phyloP scores from a whole-genome alignment of 2,329 filamentous ascomycete genomes.

The Harringtonia aguacate region DNA sequence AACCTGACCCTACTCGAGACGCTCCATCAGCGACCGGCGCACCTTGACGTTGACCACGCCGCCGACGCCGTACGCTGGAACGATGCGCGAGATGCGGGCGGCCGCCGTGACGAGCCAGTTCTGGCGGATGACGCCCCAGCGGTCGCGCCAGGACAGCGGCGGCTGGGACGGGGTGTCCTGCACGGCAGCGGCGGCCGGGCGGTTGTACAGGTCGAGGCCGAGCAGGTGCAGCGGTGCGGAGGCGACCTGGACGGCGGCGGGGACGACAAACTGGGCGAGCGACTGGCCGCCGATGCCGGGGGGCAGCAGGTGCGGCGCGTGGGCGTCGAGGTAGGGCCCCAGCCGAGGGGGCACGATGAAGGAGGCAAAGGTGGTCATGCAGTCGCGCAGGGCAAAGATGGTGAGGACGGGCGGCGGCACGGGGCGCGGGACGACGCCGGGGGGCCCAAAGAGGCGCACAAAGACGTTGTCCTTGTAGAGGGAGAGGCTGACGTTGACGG shows the following conservation, averaged over 20 bases:
- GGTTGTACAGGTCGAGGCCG: constrained; percentile 79
- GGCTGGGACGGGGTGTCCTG: constrained; percentile 1
- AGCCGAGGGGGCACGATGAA: constrained; percentile 83
- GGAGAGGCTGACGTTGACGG: constrained; percentile 76
- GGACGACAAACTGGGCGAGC: constrained; percentile 69
- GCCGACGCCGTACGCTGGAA: constrained; percentile 81
- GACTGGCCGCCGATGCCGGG: constrained; percentile 41
- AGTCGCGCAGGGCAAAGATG: constrained; percentile 75
- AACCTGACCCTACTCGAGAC: constrained; percentile 35
- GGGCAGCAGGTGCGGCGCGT: constrained; percentile 30
- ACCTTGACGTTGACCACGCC: constrained; percentile 75
- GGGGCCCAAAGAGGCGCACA: constrained; percentile 68
- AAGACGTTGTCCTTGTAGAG: constrained; percentile 87
- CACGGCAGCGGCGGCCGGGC: constrained; percentile 29
- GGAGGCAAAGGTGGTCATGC: constrained; percentile 79
- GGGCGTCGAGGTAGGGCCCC: constrained; percentile 53
- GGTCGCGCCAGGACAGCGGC: constrained; percentile 43
- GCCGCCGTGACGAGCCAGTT: constrained; percentile 67
- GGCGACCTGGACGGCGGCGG: constrained; percentile 66
- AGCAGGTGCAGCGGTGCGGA: constrained; percentile 79
- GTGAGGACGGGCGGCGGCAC: constrained; percentile 63
- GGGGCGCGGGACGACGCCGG: constrained; percentile 33
- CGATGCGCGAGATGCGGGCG: constrained; percentile 72
- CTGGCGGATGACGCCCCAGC: constrained; percentile 54
- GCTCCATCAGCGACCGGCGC: constrained; percentile 55